Base-by-base conservation (phyloP, 768 basidiomycete genomes). In the Termitomyces sp. region DNA sequence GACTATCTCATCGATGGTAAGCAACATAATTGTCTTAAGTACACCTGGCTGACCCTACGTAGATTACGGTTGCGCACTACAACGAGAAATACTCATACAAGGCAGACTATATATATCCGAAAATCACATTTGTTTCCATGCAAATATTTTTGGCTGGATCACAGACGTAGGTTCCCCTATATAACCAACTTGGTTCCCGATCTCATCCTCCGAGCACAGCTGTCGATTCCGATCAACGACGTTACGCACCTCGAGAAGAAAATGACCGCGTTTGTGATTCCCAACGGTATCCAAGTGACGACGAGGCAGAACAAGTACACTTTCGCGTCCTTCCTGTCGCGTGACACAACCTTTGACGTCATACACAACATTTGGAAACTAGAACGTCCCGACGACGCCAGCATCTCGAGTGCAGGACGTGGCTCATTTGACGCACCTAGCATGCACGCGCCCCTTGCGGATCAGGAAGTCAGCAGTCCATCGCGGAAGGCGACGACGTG, bases 51-150 rank as follows among this genome's bases (percentile, higher is more conserved):
- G 24, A 58, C 55, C 37, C 53, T 59, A 47, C 56, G 52, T 58
- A 98, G 97, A 99, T 73, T 99, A 98, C 65, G 97, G 97, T 6
- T 99, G 97, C 68, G 97, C 97, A 0, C 73, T 98, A 13, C 95
- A 98, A 73, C 85, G 95, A 44, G 97, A 98, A 71, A 98, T 98
- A 64, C 79, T 98, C 33, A 89, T 98, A 45, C 97, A 98, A 79
- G 97, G 97, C 5, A 81, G 97, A 12, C 70, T 99, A 58, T 98
- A 98, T 73, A 92, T 98, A 24, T 98, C 97, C 7, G 96, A 99
- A 74, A 98, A 98, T 73, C 95, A 98, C 69, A 83, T 98, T n/a
- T 98, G 94, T 76, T 99, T 98, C 78, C 93, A 99, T 66, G 96
- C 97, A 45, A 98, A 98, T 69, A 98, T 98, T 46, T 96, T 98